Base-by-base conservation (phyloP, 2,329 filamentous ascomycete genomes). In the Ilyonectria robusta region DNA sequence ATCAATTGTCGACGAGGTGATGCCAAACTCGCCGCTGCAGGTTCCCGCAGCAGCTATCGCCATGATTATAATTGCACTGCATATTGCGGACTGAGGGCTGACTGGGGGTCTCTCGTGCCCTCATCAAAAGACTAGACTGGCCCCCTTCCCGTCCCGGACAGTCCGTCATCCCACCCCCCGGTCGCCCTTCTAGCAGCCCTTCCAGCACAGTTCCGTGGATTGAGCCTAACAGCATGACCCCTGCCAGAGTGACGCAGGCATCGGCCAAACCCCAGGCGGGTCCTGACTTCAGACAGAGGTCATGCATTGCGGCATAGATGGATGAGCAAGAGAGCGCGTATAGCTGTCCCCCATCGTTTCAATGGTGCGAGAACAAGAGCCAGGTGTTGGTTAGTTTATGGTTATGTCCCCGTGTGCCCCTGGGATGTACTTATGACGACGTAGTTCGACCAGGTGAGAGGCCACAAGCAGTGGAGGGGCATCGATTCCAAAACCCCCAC, bases 51-150 rank as follows among this genome's bases (percentile, higher is more conserved):
- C 72, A 71, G 67, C 70, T 68, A 75, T 75, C 50, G 61, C 21
- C 50, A 44, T 62, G 62, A 62, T 63, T 55, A 66, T 55, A 66
- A 74, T 71, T 73, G 69, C 71, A 73, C 63, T 63, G 42, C 56
- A n/a, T 6, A 23, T 62, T 44, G 50, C 11, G 2, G 19, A 44
- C 53, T 51, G 29, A 48, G 21, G 9, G 19, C 21, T 17, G 26
- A 51, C 50, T 23, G 17, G 51, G 56, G 50, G n/a, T 17, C n/a
- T 51, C 48, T 40, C 47, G 44, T 46, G 23, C 53, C 19, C 23
- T 50, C 53, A 33, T 53, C 44, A 60, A 21, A 31, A 19, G 47
- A 46, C 56, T 47, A 19, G 23, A 26, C 62, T 60, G 35, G 50
- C 31, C 54, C 54, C 56, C 48, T 59, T 48, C 23, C 56, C 46